phyloP scores from a whole-genome alignment of 345 rosid species.

The Citrus inodora region DNA sequence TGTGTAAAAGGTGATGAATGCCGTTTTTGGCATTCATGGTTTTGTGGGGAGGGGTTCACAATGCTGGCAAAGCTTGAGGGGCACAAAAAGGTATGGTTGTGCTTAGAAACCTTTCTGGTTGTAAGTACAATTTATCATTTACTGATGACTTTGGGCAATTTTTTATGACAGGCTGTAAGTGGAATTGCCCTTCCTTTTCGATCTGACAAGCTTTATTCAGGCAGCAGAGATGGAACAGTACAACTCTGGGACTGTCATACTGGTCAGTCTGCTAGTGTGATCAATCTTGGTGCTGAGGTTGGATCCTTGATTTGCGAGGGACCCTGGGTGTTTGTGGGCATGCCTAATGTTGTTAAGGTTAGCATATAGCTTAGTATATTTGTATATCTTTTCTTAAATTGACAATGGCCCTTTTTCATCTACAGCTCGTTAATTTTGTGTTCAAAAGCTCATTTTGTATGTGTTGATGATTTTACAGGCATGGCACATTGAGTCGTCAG shows the following conservation, averaged over 20 bases:
- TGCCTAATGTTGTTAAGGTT: constrained; percentile 56
- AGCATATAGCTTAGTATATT: neutral
- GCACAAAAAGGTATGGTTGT: constrained; percentile 28
- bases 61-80: constrained; percentile 34
- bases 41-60: constrained; percentile 22
- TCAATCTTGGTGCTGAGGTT: constrained; percentile 40
- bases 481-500: constrained; percentile 35
- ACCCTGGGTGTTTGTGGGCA: constrained; percentile 62
- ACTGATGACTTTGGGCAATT: neutral
- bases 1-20: constrained; percentile 32
- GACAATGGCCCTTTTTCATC: neutral
- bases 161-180: constrained; percentile 29
- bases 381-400: neutral
- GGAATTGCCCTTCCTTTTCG: constrained; percentile 51
- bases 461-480: constrained; percentile 1
- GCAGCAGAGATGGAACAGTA: constrained; percentile 46
- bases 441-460: constrained; percentile 1
- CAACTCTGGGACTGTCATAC: constrained; percentile 51
- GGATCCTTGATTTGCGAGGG: constrained; percentile 52
- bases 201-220: constrained; percentile 57
- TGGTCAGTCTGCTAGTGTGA: constrained; percentile 36
- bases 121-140: neutral
- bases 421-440: neutral
- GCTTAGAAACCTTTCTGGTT: neutral
- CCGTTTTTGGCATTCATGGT: constrained; percentile 30